phyloP scores from a whole-genome alignment of 2,329 filamentous ascomycete species.

The Epichloe elymi region DNA sequence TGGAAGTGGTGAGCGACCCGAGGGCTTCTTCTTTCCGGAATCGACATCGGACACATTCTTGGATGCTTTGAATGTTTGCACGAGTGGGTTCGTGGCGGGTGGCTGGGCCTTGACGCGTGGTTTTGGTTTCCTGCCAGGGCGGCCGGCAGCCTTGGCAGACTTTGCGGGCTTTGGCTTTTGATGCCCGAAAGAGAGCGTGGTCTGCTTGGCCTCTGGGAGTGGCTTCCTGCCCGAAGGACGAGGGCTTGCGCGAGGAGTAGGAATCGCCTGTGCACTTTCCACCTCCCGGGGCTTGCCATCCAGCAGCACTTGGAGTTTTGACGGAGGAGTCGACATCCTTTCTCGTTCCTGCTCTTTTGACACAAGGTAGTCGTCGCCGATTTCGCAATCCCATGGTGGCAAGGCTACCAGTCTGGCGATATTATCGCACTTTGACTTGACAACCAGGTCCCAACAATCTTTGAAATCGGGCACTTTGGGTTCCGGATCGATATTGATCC shows the following conservation, averaged over 20 bases:
- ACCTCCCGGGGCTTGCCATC: slow-evolving; percentile 26
- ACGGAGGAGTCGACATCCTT: slow-evolving; percentile 15
- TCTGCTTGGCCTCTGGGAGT: slow-evolving; percentile 34
- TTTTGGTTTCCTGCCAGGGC: slow-evolving; percentile 20
- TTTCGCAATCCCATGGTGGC: slow-evolving; percentile 42
- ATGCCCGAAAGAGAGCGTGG: slow-evolving; percentile 32
- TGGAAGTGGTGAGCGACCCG: slow-evolving; percentile 4
- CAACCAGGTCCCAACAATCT: slow-evolving; percentile 84
- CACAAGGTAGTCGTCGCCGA: slow-evolving; percentile 36
- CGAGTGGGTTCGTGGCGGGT: slow-evolving; percentile 25
- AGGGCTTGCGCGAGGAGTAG: slow-evolving; percentile 45
- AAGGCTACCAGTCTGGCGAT: slow-evolving; percentile 62
- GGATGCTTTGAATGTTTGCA: slow-evolving; percentile 31
- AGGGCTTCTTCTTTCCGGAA: slow-evolving; percentile 12
- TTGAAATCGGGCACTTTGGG: slow-evolving; percentile 76
- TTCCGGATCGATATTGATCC: slow-evolving; percentile 84
- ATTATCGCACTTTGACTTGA: slow-evolving; percentile 77
- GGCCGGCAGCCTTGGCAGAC: slow-evolving; percentile 15
- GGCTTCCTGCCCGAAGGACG: slow-evolving; percentile 33
- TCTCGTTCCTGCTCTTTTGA: slow-evolving; percentile 31
- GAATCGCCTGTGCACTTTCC: slow-evolving; percentile 35
- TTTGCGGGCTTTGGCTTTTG: slow-evolving; percentile 9
- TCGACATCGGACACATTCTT: slow-evolving; percentile 20
- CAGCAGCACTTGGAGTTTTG: slow-evolving; percentile 10
- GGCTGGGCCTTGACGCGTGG: slow-evolving; percentile 22